Base-by-base conservation (phyloP, 371 early-diverging fungal species). In the Syncephalastrum sp. region DNA sequence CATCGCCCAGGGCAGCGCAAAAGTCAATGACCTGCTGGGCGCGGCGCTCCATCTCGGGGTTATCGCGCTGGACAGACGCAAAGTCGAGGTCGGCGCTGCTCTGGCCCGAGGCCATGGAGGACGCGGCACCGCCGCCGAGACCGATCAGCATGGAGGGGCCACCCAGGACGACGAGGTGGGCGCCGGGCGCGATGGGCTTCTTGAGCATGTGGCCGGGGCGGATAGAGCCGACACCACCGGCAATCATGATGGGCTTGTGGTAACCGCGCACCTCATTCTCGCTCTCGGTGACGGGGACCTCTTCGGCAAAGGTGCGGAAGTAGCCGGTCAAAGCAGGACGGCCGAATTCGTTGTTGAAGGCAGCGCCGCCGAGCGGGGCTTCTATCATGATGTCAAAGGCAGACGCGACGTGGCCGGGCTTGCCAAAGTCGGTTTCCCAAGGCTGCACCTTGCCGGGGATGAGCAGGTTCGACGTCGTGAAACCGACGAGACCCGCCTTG, bases 201-300 rank as follows among this genome's bases (percentile, higher is more conserved):
- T 98, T 98, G 54, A 85, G 79, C 42, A 93, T 85, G 49, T 97
- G 95, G 68, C 79, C 80, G 49, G 91, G 90, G 41, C 94, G 88
- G 45, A 98, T 85, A 25, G 89, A 86, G 59, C 98, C 98, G 54
- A 97, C 77, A 56, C 98, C 98, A 65, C 98, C 98, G 23, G 98
- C 97, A 65, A 98, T 84, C 98, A 97, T 98, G 69, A 98, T 96
- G 38, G 98, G 98, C 76, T 98, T 98, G 71, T 97, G 97, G 79
- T 91, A 98, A 10, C 98, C 98, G 60, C 96, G 89, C 47, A 91
- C 64, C 65, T 89, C 90, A 23, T 65, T 54, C 16, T 69, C 74
- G 33, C 68, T 75, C 51, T 82, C 80, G 38, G 73, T 71, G 5
- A 68, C 63, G 19, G 85, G 83, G 0, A 88, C 83, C 5, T 85